phyloP scores from a whole-genome alignment of 805 yeast species.

The Saccharomycopsis fibuligera region DNA sequence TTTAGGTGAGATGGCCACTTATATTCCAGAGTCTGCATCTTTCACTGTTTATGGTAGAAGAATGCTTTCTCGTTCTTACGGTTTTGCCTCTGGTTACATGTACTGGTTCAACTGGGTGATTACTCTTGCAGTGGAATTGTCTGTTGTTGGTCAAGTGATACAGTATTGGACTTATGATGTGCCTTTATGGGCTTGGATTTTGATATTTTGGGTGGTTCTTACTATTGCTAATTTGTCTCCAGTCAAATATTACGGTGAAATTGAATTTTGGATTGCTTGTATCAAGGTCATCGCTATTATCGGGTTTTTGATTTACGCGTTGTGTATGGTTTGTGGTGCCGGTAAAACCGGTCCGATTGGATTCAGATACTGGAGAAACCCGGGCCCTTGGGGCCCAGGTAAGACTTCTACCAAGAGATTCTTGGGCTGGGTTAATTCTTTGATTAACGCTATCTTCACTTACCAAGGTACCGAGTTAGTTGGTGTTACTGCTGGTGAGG shows the following conservation, averaged over 20 bases:
- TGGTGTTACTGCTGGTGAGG: constrained; percentile 62
- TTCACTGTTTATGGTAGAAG: constrained; percentile 57
- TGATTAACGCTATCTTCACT: constrained; percentile 64
- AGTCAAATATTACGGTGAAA: constrained; percentile 49
- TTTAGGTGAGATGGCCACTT: constrained; percentile 71
- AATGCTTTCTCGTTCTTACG: constrained; percentile 57
- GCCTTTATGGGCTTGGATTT: constrained; percentile 58
- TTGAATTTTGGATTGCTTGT: constrained; percentile 52
- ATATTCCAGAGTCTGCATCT: constrained; percentile 54
- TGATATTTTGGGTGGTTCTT: constrained; percentile 43
- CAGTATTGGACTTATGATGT: constrained; percentile 46
- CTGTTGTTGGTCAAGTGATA: constrained; percentile 50
- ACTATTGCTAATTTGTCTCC: constrained; percentile 45
- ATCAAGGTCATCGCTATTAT: constrained; percentile 48
- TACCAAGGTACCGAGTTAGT: constrained; percentile 72
- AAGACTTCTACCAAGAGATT: constrained; percentile 39
- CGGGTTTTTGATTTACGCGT: constrained; percentile 48
- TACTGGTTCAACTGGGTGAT: constrained; percentile 73
- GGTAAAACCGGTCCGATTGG: constrained; percentile 51
- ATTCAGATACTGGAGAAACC: constrained; percentile 58
- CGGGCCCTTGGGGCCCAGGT: constrained; percentile 67
- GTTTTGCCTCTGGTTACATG: constrained; percentile 63
- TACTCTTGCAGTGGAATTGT: constrained; percentile 56
- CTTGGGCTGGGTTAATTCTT: constrained; percentile 47
- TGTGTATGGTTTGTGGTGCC: constrained; percentile 52